Evolutionary conservation across 768 basidiomycete genomes (phyloP), one percentile per base, ranked within the genome.

Genomic region (Trametes meyenii): DNA sequence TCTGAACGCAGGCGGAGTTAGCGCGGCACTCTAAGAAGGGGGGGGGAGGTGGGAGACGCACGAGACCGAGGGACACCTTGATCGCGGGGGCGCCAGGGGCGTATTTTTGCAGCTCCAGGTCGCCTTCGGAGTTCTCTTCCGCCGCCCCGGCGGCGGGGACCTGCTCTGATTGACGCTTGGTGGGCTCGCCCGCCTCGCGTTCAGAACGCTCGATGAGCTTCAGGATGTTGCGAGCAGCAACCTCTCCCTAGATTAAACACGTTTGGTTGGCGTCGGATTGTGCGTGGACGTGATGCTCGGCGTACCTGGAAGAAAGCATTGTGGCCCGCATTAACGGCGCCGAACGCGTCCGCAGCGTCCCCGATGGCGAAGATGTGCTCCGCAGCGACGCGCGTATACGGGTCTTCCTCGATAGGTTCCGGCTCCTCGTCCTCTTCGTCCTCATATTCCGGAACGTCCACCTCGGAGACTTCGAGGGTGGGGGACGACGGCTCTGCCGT

Each of bases 321-420:
- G 62, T 85, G 82, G 0, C 85, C 87, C 13, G 86, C 85, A 23
- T 83, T 79, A 23, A 83, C 79, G 0, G 85, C 87, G 6, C 85
- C 85, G 60, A 85, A 87, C 5, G 84, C 84, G 68, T 87, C 85
- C 0, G 85, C 86, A 0, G 81, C 78, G 55, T 88, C 87, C 8
- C 87, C 87, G 6, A 87, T 71, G 10, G 80, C 85, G 66, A 87
- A 89, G 13, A 88, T 78, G 60, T 85, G 75, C 0, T 80, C 77
- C 66, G 84, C 83, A 0, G 79, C 74, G 5, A 70, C 21, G 75
- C 76, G 19, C 21, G 68, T 50, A 11, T 35, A 40, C 42, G 50
- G 50, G 51, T 70, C 65, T 19, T 61, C 63, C 61, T 66, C 56
- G 16, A 60, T 35, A 8, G 50, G 40, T 40, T 58, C 60, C 2